A percentile compares a stretch with the other conserved stretches of the same genome.
Evolutionary conservation across 2,329 filamentous ascomycete genomes (phyloP).

Genomic region (Zasmidium cellare): DNA sequence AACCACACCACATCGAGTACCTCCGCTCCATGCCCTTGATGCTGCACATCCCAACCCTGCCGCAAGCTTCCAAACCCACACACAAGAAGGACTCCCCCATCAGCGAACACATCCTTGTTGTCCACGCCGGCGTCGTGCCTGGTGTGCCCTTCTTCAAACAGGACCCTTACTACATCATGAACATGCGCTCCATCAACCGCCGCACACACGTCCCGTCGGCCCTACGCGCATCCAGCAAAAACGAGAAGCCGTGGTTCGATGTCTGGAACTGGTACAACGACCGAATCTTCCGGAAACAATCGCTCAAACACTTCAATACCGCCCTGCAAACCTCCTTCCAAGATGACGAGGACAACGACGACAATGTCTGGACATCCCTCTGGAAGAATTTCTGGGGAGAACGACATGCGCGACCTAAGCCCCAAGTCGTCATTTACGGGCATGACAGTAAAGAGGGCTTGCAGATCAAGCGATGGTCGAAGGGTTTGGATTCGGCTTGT

Average conservation of each 20-base stretch:
- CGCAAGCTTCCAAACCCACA: conserved; percentile 21
- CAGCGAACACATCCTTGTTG: conserved; percentile 61
- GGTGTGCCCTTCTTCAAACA: conserved; percentile 68
- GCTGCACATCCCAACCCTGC: conserved; percentile 35
- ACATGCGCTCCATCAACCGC: conserved; percentile 78
- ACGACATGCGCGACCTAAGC: conserved; percentile 44
- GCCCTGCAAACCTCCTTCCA: neutral
- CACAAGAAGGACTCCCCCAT: conserved; percentile 59
- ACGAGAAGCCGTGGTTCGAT: conserved; percentile 30
- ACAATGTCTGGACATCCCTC: conserved; percentile 5
- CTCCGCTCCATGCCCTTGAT: conserved; percentile 38
- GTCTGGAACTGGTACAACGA: conserved; percentile 38
- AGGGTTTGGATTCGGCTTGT: conserved; percentile 84
- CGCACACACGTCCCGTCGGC: conserved; percentile 59
- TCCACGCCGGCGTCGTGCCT: conserved; percentile 84
- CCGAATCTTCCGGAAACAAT: conserved; percentile 25
- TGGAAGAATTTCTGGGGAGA: conserved; percentile 25
- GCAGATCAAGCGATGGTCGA: conserved; percentile 67
- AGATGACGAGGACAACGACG: neutral
- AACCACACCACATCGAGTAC: conserved; percentile 33
- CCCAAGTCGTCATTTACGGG: conserved; percentile 74
- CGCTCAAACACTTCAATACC: conserved; percentile 16
- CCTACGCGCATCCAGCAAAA: conserved; percentile 24
- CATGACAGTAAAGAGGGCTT: conserved; percentile 78
- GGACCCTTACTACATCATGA: conserved; percentile 83